Base-by-base conservation (phyloP, 805 yeast genomes). In the Clavispora phyllophila region DNA sequence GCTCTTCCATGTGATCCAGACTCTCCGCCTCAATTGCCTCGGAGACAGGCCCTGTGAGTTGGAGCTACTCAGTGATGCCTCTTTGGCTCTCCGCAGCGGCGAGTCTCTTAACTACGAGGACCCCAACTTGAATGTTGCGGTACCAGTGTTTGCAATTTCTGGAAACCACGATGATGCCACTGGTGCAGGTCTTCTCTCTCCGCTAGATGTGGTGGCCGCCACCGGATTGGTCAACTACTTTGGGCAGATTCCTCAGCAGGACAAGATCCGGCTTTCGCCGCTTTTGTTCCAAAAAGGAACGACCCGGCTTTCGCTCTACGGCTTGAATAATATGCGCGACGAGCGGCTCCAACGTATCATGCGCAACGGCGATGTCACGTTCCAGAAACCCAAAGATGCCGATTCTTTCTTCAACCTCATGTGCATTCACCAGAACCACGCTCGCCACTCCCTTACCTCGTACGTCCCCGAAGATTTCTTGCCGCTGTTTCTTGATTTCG, bases 81-180 rank as follows among this genome's bases (percentile, higher is more conserved):
- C 77, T 2, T 51, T 68, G 36, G 79, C 80, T 1, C 72, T 84
- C 49, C 81, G 59, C 22, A 81, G 79, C 43, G 84, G 85, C 14
- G 76, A 81, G 39, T 75, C 78, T 42, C 85, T 90, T 22, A 89
- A 89, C 56, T 95, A 87, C 60, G 93, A 87, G 57, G 98, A 93
- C 60, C 88, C 91, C 2, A 88, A 93, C 60, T 63, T 87, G 46
- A 93, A 93, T 61, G 82, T 93, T 3, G 81, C 95, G 0, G 76
- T 90, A 13, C 99, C 99, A 0, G 76, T 93, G 8, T 88, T 93
- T 69, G 91, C 90, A 6, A 91, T 93, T 4, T 81, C 91, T 36
- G 99, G 99, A 2, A 93, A 93, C 56, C 99, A 93, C 60, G 99
- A 93, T 62, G 98, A 93, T 63, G 87, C 96, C 3, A 86, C 96